Evolutionary conservation across 2,329 filamentous ascomycete genomes (phyloP), one percentile per base, ranked within the genome.

Genomic region (Ophiognomonia clavigignenti-juglandacearum): DNA sequence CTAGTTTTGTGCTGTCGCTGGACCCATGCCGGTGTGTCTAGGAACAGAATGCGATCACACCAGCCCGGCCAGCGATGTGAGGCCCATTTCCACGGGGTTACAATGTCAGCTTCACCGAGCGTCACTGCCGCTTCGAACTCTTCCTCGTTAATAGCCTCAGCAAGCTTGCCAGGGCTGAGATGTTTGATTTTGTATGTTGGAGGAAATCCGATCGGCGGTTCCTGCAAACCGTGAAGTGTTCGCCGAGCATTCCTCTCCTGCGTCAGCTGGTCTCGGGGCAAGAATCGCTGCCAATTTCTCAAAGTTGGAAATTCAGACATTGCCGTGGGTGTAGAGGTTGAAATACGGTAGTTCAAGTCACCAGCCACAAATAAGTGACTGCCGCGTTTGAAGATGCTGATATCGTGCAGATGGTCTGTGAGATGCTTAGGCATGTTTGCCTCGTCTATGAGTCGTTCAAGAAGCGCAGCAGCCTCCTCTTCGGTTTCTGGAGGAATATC

Each of bases 301-400:
- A 60, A 74, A 70, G 63, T 84, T 64, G 57, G 93, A 78, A 77
- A 89, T 41, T 58, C 72, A 42, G 87, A 82, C 3, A 73, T 67
- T 1, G 77, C 70, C 0, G 73, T 69, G 1, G 91, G 90, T 0
- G 76, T 70, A 1, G 73, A 75, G 52, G 82, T 77, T 7, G 83
- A 81, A 16, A 92, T 95, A 56, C 93, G 86, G 67, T 98, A 98
- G 72, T 98, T 98, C 51, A 98, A 77, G 64, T 98, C 93, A 20
- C 93, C 93, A 0, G 85, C 86, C 39, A 97, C 74, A 63, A 97
- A 95, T 1, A 96, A 72, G 62, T 95, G 83, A 4, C 83, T 83
- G 4, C 75, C 77, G 1, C 88, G 81, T 41, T 78, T 80, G 70
- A 91, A 96, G 47, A 97, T 80, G 27, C 81, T 82, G 34, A 80